Conservation (phyloP, 2,329 filamentous ascomycete genomes). For the Rutstroemia sp. region DNA sequence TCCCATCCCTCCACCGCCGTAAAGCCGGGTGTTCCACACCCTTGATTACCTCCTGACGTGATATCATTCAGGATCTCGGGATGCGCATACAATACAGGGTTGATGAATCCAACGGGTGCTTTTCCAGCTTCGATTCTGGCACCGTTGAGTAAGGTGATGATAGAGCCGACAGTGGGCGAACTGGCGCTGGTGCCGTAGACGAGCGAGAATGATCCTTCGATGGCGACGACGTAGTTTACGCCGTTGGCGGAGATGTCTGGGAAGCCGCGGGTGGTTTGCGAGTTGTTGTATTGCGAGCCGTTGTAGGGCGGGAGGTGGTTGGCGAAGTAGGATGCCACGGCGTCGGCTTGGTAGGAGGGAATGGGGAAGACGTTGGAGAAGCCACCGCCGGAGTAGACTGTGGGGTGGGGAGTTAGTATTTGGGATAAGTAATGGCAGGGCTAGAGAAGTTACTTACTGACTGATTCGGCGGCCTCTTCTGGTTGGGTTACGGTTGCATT, state of each 20-base stretch:
- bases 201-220: slow-evolving; percentile 35
- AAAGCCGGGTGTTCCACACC: slow-evolving; percentile 30
- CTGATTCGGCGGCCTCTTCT: slow-evolving; percentile 39
- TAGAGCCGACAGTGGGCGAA: slow-evolving; percentile 33
- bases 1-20: slow-evolving; percentile 31
- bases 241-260: slow-evolving; percentile 41
- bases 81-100: slow-evolving; percentile 34
- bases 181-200: slow-evolving; percentile 44
- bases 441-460: not conserved
- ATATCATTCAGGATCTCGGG: slow-evolving; percentile 29
- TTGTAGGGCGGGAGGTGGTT: slow-evolving; percentile 19
- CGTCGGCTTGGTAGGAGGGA: slow-evolving; percentile 38
- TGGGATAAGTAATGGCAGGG: not conserved
- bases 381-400: slow-evolving; percentile 72
- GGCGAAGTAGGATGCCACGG: slow-evolving; percentile 20
- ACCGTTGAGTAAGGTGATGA: slow-evolving; percentile 56
- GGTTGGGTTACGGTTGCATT: slow-evolving; percentile 28
- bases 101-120: slow-evolving; percentile 34
- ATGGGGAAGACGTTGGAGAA: slow-evolving; percentile 51
- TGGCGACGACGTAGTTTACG: slow-evolving; percentile 35
- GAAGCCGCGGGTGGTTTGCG: slow-evolving; percentile 35
- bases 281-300: slow-evolving; percentile 40
- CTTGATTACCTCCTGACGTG: slow-evolving; percentile 32
- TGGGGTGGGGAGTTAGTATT: slow-evolving; percentile 29
- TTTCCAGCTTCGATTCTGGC: slow-evolving; percentile 45